phyloP scores from a whole-genome alignment of 2,329 filamentous ascomycete species.

The Zarea fungicola region DNA sequence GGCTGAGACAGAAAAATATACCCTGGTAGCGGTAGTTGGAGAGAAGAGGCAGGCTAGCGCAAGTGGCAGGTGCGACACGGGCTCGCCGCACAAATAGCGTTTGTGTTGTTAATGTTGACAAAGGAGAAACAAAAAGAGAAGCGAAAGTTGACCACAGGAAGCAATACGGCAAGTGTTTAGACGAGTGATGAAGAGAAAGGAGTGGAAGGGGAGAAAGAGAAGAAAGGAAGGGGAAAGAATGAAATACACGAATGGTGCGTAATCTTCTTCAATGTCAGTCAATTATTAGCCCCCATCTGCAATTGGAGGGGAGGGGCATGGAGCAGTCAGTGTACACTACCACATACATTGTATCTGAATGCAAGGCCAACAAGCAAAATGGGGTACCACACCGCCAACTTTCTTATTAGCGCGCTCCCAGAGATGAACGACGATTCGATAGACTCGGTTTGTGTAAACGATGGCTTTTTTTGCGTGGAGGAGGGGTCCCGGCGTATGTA shows the following conservation, averaged over 20 bases:
- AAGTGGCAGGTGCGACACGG: no score
- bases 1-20: no score
- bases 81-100: neutral
- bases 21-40: no score
- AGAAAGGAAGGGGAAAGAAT: neutral
- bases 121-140: neutral
- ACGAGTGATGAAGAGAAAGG: no score
- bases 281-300: neutral
- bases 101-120: neutral
- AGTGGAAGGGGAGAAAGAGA: neutral
- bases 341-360: neutral
- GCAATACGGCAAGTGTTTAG: no score
- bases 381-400: constrained; percentile 7
- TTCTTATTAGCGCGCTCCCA: neutral
- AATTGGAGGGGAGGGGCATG: no score
- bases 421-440: neutral
- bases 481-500: neutral
- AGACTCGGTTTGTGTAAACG: no score
- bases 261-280: constrained; percentile 4
- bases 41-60: no score
- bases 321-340: no score
- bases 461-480: neutral
- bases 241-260: neutral
- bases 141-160: neutral
- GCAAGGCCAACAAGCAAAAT: constrained; percentile 12